phyloP scores from a whole-genome alignment of 176 grass and related monocot species.

The Avena atlantica region DNA sequence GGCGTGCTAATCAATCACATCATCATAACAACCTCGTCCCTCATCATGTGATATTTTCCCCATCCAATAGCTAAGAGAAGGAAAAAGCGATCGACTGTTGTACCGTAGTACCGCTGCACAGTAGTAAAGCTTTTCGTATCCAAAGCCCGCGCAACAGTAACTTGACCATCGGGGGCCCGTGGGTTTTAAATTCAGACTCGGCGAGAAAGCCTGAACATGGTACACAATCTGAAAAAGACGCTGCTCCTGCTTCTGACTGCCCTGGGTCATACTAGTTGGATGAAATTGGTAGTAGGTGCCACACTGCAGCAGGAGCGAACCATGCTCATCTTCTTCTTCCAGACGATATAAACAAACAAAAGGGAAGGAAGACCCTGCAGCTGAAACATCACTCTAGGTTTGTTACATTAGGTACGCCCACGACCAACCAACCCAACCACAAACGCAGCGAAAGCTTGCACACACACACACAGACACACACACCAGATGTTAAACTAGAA shows the following conservation, averaged over 20 bases:
- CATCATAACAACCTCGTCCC: not conserved
- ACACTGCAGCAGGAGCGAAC: conserved; percentile 5
- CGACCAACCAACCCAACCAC: conserved; percentile 50
- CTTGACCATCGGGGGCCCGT: not conserved
- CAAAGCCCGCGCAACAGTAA: conserved; percentile 10
- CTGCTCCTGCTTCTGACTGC: not conserved
- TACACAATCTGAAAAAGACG: not conserved
- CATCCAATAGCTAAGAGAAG: not conserved
- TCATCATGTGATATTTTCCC: too few relatives aligned
- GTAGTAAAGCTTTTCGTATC: not conserved
- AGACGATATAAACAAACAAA: not conserved
- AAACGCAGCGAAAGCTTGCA: conserved; percentile 7
- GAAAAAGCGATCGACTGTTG: not conserved
- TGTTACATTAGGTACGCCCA: conserved; percentile 77
- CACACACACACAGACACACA: not conserved
- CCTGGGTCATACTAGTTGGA: not conserved
- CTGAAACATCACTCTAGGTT: conserved; percentile 54
- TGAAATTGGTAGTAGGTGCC: conserved; percentile 22
- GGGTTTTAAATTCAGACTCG: not conserved
- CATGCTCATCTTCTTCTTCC: not conserved
- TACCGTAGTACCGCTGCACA: not conserved
- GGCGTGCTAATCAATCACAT: conserved; percentile 24
- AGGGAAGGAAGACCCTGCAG: conserved; percentile 32
- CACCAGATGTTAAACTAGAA: conserved; percentile 71
- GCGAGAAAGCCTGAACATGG: not conserved